These are phyloP conservation scores for Pestalotiopsis sp. DNA, from an alignment of 2,329 filamentous ascomycete genomes.

Conservation along the genomic window DNA sequence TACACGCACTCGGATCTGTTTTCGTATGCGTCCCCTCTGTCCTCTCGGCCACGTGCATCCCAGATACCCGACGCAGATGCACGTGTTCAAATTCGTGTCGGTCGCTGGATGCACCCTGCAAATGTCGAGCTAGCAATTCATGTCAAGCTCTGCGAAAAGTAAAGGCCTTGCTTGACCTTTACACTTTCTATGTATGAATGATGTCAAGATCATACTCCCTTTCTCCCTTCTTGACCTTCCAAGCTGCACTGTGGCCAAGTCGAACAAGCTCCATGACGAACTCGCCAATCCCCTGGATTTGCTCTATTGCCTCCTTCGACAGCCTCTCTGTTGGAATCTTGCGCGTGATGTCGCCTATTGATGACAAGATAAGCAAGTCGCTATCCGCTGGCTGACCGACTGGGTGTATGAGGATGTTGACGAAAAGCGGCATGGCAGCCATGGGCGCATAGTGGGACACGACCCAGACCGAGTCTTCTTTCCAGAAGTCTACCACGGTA, in stretches of 20 bases:
- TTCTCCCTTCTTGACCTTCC: background rate
- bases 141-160: background rate
- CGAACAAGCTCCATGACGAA: background rate
- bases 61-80: no score
- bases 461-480: background rate
- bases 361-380: background rate
- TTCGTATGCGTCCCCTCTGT: no score
- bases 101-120: conserved; percentile 27
- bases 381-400: background rate
- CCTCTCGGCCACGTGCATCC: no score
- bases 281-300: background rate
- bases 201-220: background rate
- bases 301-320: background rate
- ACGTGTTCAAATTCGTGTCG: no score
- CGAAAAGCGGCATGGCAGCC: background rate
- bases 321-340: background rate
- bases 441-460: background rate
- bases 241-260: background rate
- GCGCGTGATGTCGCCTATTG: background rate
- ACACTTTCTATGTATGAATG: background rate
- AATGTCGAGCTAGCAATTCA: background rate
- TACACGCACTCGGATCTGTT: no score
- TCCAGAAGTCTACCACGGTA: background rate
- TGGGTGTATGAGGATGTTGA: background rate
- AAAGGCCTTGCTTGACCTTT: background rate